Evolutionary conservation across 2,329 filamentous ascomycete species (phyloP).

Genomic region (Ambrosiella cleistominuta): DNA sequence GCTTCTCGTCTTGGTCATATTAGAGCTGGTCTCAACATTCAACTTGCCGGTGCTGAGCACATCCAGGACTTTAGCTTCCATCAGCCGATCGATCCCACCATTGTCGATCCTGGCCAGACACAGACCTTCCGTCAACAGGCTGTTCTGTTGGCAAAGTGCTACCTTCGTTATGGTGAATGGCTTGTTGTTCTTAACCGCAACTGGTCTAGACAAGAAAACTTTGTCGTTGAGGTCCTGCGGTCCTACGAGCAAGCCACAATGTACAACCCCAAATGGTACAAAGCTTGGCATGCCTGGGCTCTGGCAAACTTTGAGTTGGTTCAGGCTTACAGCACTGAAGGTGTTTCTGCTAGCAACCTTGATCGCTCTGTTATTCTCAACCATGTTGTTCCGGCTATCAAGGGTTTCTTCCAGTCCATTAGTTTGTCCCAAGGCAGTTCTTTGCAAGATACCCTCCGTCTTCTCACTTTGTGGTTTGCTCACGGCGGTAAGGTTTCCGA

Average conservation of each 20-base stretch:
- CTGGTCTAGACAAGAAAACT: conserved; percentile 64
- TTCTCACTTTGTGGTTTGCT: conserved; percentile 91
- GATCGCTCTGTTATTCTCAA: conserved; percentile 57
- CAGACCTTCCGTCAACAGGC: conserved; percentile 42
- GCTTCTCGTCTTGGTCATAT: conserved; percentile 36
- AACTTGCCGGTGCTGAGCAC: conserved; percentile 28
- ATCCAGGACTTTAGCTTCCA: conserved; percentile 33
- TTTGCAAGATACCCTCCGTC: conserved; percentile 79
- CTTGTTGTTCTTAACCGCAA: conserved; percentile 69
- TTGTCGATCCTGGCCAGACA: conserved; percentile 32
- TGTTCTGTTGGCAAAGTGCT: conserved; percentile 79
- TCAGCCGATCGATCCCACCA: conserved; percentile 26
- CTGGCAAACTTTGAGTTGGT: conserved; percentile 97
- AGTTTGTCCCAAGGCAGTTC: conserved; percentile 81
- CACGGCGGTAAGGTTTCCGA: conserved; percentile 67
- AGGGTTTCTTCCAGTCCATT: conserved; percentile 96
- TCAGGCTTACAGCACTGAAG: conserved; percentile 34
- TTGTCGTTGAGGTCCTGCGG: conserved; percentile 73
- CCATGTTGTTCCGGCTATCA: conserved; percentile 85
- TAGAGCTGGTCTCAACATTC: conserved; percentile 31
- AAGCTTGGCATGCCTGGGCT: conserved; percentile 98
- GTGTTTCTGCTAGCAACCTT: conserved; percentile 20
- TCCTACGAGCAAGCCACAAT: conserved; percentile 84
- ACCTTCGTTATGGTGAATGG: conserved; percentile 93
- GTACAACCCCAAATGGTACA: conserved; percentile 93